These are phyloP conservation scores for Telopea speciosissima DNA, from an alignment of 177 flowering plant genomes.

Conservation along the genomic window DNA sequence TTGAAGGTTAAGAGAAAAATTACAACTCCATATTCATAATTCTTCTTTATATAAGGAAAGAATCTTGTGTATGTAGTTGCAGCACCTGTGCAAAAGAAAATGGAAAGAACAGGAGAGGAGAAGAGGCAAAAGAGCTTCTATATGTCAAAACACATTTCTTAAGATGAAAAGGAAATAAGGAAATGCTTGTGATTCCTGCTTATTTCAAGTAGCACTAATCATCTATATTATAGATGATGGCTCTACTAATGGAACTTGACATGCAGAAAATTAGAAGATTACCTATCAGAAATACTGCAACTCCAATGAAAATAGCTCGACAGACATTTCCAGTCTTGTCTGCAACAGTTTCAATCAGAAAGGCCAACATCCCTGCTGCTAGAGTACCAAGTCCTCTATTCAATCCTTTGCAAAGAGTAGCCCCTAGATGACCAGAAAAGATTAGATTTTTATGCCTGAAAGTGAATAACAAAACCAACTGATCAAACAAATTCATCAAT, in stretches of 20 bases:
- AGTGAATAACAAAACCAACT: background rate
- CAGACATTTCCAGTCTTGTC: slow-evolving; percentile 33
- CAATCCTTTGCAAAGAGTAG: slow-evolving; percentile 85
- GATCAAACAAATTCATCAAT: no score
- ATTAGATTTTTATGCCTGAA: background rate
- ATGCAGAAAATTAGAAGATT: background rate
- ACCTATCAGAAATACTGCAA: slow-evolving; percentile 72
- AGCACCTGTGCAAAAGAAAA: slow-evolving; percentile 36
- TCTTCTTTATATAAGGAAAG: slow-evolving; percentile 73
- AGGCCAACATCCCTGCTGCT: slow-evolving; percentile 38
- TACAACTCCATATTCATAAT: slow-evolving; percentile 82
- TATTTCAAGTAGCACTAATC: background rate
- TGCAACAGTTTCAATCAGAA: background rate
- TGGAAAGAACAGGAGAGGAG: background rate
- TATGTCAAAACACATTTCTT: no score
- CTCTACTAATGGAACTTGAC: no score
- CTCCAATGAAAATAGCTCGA: slow-evolving; percentile 65
- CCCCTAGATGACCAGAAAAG: slow-evolving; percentile 50
- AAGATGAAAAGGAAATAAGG: no score
- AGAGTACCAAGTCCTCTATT: slow-evolving; percentile 88
- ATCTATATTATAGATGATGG: background rate
- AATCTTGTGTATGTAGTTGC: slow-evolving; percentile 76
- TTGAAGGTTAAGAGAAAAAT: slow-evolving; percentile 88
- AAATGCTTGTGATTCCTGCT: background rate
- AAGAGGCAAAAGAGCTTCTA: no score